A percentile compares a stretch with the other conserved stretches of the same genome.
phyloP scores from a whole-genome alignment of 345 rosid species.

The Brassica rapa region DNA sequence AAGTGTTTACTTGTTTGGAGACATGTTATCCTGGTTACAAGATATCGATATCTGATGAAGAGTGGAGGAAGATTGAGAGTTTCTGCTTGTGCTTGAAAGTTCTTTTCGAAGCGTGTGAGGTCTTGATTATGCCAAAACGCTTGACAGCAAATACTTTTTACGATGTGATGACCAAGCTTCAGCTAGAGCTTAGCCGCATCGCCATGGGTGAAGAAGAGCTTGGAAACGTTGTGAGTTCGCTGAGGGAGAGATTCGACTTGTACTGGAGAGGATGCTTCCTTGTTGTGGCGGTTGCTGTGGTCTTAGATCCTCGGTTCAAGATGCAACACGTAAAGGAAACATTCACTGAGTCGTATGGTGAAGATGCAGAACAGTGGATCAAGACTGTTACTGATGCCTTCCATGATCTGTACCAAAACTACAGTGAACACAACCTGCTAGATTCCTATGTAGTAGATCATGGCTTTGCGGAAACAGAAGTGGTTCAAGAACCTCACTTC shows the following conservation, averaged over 20 bases:
- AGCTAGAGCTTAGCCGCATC: constrained; percentile 62
- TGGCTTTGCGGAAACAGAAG: constrained; percentile 43
- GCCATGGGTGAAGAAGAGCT: constrained; percentile 60
- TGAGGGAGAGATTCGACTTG: constrained; percentile 57
- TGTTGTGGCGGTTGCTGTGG: constrained; percentile 69
- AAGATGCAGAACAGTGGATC: constrained; percentile 53
- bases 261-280: constrained; percentile 75
- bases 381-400: constrained; percentile 65
- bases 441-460: constrained; percentile 29
- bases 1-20: constrained; percentile 79
- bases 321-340: constrained; percentile 71
- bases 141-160: constrained; percentile 58
- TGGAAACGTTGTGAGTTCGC: constrained; percentile 44
- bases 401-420: constrained; percentile 66
- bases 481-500: constrained; percentile 44
- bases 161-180: constrained; percentile 78
- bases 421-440: constrained; percentile 38
- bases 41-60: constrained; percentile 67
- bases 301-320: constrained; percentile 84
- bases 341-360: constrained; percentile 64
- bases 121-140: constrained; percentile 48
- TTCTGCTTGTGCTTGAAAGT: constrained; percentile 72
- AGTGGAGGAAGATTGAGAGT: constrained; percentile 75
- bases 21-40: constrained; percentile 76
- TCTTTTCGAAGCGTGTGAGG: constrained; percentile 59